phyloP scores from a whole-genome alignment of 2,329 filamentous ascomycete genomes.

The Fusarium sp. region DNA sequence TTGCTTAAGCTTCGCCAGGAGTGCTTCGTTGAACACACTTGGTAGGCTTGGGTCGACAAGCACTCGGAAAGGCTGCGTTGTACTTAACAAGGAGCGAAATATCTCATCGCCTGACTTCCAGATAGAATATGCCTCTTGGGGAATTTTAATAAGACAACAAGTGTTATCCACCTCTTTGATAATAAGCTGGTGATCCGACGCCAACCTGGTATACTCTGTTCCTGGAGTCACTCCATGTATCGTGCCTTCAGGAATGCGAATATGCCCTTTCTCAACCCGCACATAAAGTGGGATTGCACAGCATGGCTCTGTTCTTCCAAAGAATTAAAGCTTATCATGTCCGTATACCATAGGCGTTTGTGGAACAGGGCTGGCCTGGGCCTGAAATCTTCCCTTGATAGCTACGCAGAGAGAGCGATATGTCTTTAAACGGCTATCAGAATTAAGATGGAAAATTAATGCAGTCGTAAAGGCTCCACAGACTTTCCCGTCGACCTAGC shows the following conservation, averaged over 20 bases:
- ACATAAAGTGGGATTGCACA: background rate
- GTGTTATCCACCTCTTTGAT: background rate
- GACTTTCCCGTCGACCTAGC: background rate
- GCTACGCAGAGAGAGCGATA: constrained; percentile 9
- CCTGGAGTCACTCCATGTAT: background rate
- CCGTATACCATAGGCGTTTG: constrained; percentile 18
- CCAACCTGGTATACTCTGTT: background rate
- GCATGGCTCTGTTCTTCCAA: constrained; percentile 15
- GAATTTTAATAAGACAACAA: background rate
- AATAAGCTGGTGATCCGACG: background rate
- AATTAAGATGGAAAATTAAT: background rate
- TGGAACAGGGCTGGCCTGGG: background rate
- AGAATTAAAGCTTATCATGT: constrained; percentile 12
- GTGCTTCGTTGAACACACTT: background rate
- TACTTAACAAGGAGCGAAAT: constrained; percentile 3
- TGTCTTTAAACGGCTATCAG: constrained; percentile 6
- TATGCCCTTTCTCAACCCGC: background rate
- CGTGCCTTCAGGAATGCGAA: constrained; percentile 8
- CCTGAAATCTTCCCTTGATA: background rate
- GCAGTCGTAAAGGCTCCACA: constrained; percentile 1
- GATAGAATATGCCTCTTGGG: background rate
- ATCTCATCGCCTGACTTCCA: constrained; percentile 9
- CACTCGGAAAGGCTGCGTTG: background rate
- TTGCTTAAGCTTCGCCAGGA: background rate
- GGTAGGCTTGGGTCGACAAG: constrained; percentile 1